These are phyloP conservation scores for Lotus japonicus DNA, from an alignment of 306 rosid species.

Conservation along the genomic window DNA sequence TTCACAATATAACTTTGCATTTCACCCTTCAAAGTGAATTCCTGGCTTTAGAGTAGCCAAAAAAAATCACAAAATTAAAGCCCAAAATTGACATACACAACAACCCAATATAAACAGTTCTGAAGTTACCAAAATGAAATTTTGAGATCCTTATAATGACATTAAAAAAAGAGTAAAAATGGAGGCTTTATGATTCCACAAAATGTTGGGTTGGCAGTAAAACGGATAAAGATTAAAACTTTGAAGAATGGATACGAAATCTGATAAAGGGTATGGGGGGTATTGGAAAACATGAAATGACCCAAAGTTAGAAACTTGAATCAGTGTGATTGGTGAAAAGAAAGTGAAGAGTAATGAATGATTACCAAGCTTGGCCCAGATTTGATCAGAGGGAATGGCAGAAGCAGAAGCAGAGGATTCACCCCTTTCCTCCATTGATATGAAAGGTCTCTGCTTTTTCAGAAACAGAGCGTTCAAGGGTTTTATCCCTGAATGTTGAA, in stretches of 20 bases:
- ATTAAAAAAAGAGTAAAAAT: background rate
- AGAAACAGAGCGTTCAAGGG: no score
- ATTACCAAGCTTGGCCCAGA: constrained; percentile 86
- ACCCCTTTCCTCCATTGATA: constrained; percentile 53
- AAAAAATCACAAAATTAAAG: background rate
- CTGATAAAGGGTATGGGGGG: background rate
- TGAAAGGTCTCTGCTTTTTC: background rate
- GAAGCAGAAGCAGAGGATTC: constrained; percentile 49
- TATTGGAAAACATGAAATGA: background rate
- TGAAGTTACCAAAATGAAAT: background rate
- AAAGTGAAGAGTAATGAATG: background rate
- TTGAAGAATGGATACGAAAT: background rate
- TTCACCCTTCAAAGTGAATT: no score
- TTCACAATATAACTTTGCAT: no score
- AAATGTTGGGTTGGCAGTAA: background rate
- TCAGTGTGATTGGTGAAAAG: background rate
- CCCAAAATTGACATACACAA: background rate
- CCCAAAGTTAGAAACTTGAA: constrained; percentile 11
- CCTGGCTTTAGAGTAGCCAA: no score
- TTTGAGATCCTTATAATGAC: background rate
- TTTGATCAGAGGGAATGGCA: constrained; percentile 41
- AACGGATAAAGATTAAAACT: background rate
- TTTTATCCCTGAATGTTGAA: no score
- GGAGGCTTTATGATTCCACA: background rate
- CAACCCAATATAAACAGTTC: background rate